Percentiles rank a stretch among this genome's conserved stretches.
Evolutionary conservation across 2,329 filamentous ascomycete species (phyloP).

Genomic region (Graphilbum sp.): DNA sequence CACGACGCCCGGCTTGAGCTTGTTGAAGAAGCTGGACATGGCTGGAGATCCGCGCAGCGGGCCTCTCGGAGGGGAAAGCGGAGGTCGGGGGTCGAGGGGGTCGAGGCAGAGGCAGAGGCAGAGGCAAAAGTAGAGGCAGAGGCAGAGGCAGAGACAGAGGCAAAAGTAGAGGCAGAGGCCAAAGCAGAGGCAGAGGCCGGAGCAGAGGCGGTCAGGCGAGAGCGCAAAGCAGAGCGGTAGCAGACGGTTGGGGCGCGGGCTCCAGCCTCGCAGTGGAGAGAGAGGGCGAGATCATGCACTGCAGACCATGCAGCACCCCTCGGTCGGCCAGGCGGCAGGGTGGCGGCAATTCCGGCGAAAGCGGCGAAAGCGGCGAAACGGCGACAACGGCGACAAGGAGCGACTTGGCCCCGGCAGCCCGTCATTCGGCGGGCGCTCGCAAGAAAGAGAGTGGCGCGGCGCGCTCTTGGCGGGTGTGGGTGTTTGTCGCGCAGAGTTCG

Average conservation of each 20-base stretch:
- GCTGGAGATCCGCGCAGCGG: background rate
- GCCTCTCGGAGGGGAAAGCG: background rate
- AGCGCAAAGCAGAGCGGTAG: no score
- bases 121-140: background rate
- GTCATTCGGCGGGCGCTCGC: no score
- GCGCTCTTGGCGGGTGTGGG: no score
- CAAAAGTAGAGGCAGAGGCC: background rate
- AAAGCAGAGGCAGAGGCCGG: background rate
- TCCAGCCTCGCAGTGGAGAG: slow-evolving; percentile 3
- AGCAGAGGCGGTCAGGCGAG: no score
- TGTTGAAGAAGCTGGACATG: slow-evolving; percentile 44
- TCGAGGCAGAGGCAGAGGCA: background rate
- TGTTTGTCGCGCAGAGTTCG: no score
- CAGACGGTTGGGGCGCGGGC: no score
- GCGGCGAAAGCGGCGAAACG: background rate
- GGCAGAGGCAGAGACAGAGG: background rate
- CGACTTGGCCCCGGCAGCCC: no score
- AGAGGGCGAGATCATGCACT: slow-evolving; percentile 2
- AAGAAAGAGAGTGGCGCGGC: no score
- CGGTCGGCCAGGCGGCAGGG: no score
- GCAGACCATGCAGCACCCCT: no score
- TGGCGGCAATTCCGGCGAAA: background rate
- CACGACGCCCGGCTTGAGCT: slow-evolving; percentile 40
- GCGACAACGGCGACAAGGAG: background rate
- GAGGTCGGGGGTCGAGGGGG: background rate